These are phyloP conservation scores for Pseudogymnoascus verrucosus DNA, from an alignment of 2,329 filamentous ascomycete species.

Conservation along the genomic window DNA sequence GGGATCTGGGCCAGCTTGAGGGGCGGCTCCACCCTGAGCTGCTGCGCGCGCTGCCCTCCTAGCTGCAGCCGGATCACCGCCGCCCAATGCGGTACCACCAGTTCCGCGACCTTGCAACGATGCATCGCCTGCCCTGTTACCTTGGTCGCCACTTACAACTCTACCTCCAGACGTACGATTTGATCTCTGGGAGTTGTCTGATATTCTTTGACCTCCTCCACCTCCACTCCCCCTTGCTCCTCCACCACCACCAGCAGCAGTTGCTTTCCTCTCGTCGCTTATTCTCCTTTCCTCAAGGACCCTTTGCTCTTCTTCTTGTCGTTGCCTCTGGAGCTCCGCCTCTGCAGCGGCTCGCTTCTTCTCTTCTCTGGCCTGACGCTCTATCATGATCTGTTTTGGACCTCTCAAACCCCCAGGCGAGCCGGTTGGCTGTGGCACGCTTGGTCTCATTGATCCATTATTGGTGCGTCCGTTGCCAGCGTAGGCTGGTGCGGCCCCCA, in stretches of 20 bases:
- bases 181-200: slow-evolving; percentile 26
- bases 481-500: slow-evolving; percentile 45
- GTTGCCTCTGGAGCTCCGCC: slow-evolving; percentile 34
- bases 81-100: slow-evolving; percentile 21
- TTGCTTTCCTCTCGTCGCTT: slow-evolving; percentile 51
- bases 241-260: slow-evolving; percentile 40
- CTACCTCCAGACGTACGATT: slow-evolving; percentile 22
- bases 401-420: slow-evolving; percentile 60
- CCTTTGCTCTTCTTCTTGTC: slow-evolving; percentile 49
- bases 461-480: slow-evolving; percentile 51
- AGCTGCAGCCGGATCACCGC: slow-evolving; percentile 16
- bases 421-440: slow-evolving; percentile 40
- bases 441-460: slow-evolving; percentile 45
- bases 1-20: not conserved
- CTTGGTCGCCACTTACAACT: slow-evolving; percentile 14
- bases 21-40: not conserved
- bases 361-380: slow-evolving; percentile 69
- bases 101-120: slow-evolving; percentile 23
- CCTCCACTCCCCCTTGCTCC: slow-evolving; percentile 19
- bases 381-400: slow-evolving; percentile 85
- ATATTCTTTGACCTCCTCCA: slow-evolving; percentile 21
- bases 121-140: slow-evolving; percentile 14
- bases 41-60: not conserved
- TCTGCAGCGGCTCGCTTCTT: slow-evolving; percentile 49
- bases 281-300: slow-evolving; percentile 45